These are phyloP conservation scores for Salix purpurea DNA, from an alignment of 345 rosid species.

Conservation along the genomic window DNA sequence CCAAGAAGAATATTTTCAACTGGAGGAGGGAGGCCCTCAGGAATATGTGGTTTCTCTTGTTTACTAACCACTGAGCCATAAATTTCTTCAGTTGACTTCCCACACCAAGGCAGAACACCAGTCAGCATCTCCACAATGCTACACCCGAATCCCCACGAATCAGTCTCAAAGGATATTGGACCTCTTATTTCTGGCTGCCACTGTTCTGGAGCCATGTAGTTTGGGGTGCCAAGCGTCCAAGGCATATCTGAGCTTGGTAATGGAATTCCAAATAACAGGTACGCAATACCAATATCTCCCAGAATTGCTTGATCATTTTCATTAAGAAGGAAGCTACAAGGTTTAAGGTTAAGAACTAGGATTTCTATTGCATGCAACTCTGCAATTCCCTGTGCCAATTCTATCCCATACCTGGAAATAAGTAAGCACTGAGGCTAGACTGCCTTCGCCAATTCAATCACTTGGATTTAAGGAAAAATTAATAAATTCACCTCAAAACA, in stretches of 20 bases:
- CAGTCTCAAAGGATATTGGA: constrained; percentile 83
- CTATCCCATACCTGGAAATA: constrained; percentile 61
- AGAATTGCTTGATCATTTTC: constrained; percentile 62
- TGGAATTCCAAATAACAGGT: constrained; percentile 64
- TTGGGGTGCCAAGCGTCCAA: constrained; percentile 75
- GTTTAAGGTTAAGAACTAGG: constrained; percentile 76
- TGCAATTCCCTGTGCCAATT: constrained; percentile 62
- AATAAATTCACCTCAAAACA: constrained; percentile 56
- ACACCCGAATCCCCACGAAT: constrained; percentile 95
- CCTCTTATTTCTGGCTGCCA: constrained; percentile 89
- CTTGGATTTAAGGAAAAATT: neutral
- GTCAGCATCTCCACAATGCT: constrained; percentile 90
- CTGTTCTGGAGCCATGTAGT: constrained; percentile 98
- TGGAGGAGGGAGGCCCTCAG: constrained; percentile 67
- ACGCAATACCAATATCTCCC: constrained; percentile 81
- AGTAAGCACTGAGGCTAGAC: constrained; percentile 6
- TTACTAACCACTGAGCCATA: constrained; percentile 59
- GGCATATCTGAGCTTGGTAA: constrained; percentile 59
- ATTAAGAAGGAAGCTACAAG: constrained; percentile 67
- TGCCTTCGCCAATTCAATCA: neutral
- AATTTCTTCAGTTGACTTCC: constrained; percentile 62
- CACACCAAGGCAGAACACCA: constrained; percentile 76
- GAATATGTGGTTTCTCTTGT: constrained; percentile 66
- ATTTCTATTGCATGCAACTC: constrained; percentile 66
- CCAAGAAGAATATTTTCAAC: constrained; percentile 67